Evolutionary conservation across 2,329 filamentous ascomycete genomes (phyloP).

Genomic region (Bipolaris gigantea): DNA sequence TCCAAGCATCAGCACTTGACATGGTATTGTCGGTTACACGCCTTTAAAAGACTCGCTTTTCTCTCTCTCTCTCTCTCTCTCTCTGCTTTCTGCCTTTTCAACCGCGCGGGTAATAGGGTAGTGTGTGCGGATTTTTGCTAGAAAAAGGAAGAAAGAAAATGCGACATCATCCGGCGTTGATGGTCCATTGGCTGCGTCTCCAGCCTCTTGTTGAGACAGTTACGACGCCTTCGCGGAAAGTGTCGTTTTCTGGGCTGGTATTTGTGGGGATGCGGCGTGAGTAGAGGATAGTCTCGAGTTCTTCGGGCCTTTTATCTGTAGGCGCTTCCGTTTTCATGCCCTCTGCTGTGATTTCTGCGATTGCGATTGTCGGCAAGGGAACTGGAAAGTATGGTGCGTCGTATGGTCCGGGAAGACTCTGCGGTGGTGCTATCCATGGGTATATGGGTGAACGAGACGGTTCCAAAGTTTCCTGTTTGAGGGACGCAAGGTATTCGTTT

Average conservation of each 20-base stretch:
- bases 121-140: not conserved
- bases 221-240: conserved; percentile 28
- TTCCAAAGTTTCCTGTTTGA: conserved; percentile 19
- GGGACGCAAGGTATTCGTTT: conserved; percentile 18
- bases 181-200: conserved; percentile 42
- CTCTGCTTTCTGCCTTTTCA: not conserved
- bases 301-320: not conserved
- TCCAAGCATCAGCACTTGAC: too few relatives aligned
- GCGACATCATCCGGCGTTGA: conserved; percentile 30
- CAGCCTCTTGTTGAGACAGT: conserved; percentile 37
- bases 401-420: conserved; percentile 40
- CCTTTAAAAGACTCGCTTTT: not conserved
- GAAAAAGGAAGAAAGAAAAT: too few relatives aligned
- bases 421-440: conserved; percentile 39
- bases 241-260: conserved; percentile 17
- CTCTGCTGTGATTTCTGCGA: conserved; percentile 15
- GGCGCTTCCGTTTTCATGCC: conserved; percentile 7
- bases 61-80: not conserved
- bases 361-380: conserved; percentile 31
- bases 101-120: not conserved
- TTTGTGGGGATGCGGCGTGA: conserved; percentile 33
- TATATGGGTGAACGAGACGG: conserved; percentile 30
- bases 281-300: conserved; percentile 21
- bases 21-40: too few relatives aligned
- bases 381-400: conserved; percentile 41